Conservation (phyloP, 805 yeast genomes). For the Starmerella bombi region DNA sequence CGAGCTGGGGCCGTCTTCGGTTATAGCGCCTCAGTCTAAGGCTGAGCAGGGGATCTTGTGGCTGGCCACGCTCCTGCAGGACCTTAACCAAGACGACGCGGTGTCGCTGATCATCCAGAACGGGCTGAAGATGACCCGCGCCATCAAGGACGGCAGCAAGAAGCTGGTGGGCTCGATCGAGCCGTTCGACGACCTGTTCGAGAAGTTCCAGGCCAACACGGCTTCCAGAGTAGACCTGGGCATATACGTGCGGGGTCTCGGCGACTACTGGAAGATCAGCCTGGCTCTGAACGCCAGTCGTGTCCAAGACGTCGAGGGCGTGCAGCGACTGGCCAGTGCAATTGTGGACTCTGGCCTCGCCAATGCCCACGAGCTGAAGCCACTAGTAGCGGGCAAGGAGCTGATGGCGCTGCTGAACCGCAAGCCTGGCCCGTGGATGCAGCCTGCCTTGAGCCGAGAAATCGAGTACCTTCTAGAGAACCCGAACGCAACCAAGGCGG, state of each 20-base stretch:
- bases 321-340: slow-evolving; percentile 22
- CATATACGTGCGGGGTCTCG: slow-evolving; percentile 40
- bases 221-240: slow-evolving; percentile 39
- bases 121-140: slow-evolving; percentile 50
- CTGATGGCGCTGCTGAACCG: slow-evolving; percentile 36
- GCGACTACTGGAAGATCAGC: slow-evolving; percentile 37
- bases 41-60: slow-evolving; percentile 28
- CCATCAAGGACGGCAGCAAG: slow-evolving; percentile 36
- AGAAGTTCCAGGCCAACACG: slow-evolving; percentile 18
- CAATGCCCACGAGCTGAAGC: slow-evolving; percentile 40
- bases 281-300: slow-evolving; percentile 28
- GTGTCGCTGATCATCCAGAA: slow-evolving; percentile 46
- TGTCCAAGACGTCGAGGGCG: slow-evolving; percentile 25
- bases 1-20: neutral
- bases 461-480: slow-evolving; percentile 68
- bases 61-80: slow-evolving; percentile 38
- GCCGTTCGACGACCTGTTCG: slow-evolving; percentile 21
- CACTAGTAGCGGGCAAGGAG: slow-evolving; percentile 60
- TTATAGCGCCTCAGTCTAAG: slow-evolving; percentile 6
- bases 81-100: slow-evolving; percentile 28
- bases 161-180: slow-evolving; percentile 28
- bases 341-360: slow-evolving; percentile 30
- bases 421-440: slow-evolving; percentile 85
- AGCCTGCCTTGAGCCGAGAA: slow-evolving; percentile 39
- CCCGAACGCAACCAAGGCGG: slow-evolving; percentile 42